These are phyloP conservation scores for Dictyostelium purpureum DNA, from an alignment of 78 protist genomes.

Conservation along the genomic window DNA sequence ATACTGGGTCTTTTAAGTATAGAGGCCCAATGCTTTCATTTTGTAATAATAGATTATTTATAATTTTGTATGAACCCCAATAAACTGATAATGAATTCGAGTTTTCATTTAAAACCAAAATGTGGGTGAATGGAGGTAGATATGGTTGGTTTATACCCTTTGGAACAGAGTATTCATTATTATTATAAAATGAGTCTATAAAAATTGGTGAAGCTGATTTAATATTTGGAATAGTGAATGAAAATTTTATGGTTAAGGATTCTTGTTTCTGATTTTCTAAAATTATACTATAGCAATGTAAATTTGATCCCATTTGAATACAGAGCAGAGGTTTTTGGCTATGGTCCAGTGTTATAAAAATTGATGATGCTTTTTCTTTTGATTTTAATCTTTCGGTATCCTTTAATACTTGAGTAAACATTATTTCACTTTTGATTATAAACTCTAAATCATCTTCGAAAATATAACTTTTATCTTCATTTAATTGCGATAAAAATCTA, in stretches of 20 bases:
- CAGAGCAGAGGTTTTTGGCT: neutral
- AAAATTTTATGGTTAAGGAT: neutral
- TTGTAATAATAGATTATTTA: neutral
- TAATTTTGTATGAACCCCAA: slow-evolving; percentile 20
- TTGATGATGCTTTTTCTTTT: neutral
- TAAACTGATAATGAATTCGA: neutral
- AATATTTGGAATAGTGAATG: neutral
- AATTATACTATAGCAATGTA: neutral
- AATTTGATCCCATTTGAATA: neutral
- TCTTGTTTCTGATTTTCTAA: neutral
- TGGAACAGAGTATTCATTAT: slow-evolving; percentile 14
- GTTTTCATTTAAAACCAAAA: neutral
- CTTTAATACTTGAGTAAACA: neutral
- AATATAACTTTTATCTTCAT: slow-evolving; percentile 26
- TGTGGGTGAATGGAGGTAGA: neutral
- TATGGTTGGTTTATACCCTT: neutral
- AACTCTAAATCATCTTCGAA: slow-evolving; percentile 1
- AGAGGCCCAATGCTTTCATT: neutral
- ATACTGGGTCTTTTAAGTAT: neutral
- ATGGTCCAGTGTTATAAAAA: slow-evolving; percentile 31
- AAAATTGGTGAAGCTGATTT: slow-evolving; percentile 11
- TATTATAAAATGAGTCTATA: slow-evolving; percentile 24
- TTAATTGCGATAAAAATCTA: slow-evolving; percentile 5
- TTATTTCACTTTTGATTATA: slow-evolving; percentile 22
- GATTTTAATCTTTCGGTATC: neutral